These are phyloP conservation scores for Amanita rimosa DNA, from an alignment of 768 basidiomycete species.

Conservation along the genomic window DNA sequence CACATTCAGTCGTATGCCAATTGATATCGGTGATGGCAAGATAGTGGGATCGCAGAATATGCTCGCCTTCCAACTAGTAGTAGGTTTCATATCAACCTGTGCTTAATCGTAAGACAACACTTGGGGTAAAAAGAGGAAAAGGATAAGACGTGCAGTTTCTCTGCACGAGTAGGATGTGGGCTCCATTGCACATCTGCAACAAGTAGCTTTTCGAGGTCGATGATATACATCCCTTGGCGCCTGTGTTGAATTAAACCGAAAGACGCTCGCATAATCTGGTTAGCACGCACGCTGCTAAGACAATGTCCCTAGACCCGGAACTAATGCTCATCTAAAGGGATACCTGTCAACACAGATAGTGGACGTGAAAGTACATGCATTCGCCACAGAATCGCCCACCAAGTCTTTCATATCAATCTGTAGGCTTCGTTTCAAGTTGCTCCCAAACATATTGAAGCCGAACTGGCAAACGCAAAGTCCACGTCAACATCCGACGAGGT, in stretches of 20 bases:
- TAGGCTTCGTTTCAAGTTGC: conserved; percentile 45
- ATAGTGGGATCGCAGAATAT: conserved; percentile 81
- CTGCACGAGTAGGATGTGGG: conserved; percentile 61
- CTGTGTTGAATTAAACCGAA: conserved; percentile 19
- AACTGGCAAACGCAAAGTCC: not conserved
- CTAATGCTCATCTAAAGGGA: conserved; percentile 78
- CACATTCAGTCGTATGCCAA: conserved; percentile 83
- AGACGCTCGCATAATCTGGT: not conserved
- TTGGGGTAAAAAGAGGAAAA: conserved; percentile 1
- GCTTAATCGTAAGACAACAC: not conserved
- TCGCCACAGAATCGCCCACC: conserved; percentile 76
- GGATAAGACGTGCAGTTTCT: conserved; percentile 60
- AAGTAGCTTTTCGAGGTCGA: conserved; percentile 82
- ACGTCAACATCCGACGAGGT: conserved; percentile 1
- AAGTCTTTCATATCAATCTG: conserved; percentile 74
- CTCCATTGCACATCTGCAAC: conserved; percentile 93
- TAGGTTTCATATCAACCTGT: conserved; percentile 92
- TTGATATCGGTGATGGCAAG: conserved; percentile 98
- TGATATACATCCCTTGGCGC: conserved; percentile 87
- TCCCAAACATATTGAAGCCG: conserved; percentile 27
- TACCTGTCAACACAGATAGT: not conserved
- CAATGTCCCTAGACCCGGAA: conserved; percentile 79
- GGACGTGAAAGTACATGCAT: conserved; percentile 38
- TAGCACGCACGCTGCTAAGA: conserved; percentile 56
- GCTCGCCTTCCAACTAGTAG: conserved; percentile 58